phyloP scores from a whole-genome alignment of 352 stramenopile genomes.

The Globisporangium alternatum region DNA sequence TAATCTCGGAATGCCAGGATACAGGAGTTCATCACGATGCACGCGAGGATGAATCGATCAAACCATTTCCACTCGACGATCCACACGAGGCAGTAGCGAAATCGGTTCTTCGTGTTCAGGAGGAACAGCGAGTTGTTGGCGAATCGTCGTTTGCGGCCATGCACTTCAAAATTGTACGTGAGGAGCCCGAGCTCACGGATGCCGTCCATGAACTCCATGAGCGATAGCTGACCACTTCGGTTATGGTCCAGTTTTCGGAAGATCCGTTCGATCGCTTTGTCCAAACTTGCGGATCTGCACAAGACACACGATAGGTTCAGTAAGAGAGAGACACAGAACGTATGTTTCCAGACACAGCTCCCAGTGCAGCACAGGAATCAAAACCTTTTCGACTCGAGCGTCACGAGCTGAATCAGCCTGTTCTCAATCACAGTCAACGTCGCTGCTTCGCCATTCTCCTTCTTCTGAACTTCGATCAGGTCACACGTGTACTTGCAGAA shows the following conservation, averaged over 20 bases:
- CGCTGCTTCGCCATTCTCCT: conserved; percentile 22
- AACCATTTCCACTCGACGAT: conserved; percentile 69
- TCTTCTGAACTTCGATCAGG: conserved; percentile 30
- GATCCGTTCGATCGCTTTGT: conserved; percentile 34
- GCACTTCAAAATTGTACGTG: conserved; percentile 47
- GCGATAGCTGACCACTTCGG: conserved; percentile 33
- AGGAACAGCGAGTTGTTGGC: conserved; percentile 39
- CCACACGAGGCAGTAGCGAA: conserved; percentile 40
- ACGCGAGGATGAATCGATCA: conserved; percentile 67
- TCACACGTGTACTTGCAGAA: conserved; percentile 45
- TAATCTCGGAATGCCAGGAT: conserved; percentile 64
- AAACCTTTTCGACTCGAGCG: conserved; percentile 28
- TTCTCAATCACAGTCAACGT: conserved; percentile 27
- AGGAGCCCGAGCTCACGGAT: conserved; percentile 39
- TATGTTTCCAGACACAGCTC: too few species aligned
- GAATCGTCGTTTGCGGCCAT: conserved; percentile 39
- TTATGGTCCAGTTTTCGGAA: conserved; percentile 41
- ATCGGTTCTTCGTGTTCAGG: conserved; percentile 27
- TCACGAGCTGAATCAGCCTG: conserved; percentile 37
- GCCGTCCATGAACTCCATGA: conserved; percentile 40
- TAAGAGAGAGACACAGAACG: neutral
- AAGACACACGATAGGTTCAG: neutral
- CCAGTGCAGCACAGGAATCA: neutral
- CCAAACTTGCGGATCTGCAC: conserved; percentile 7
- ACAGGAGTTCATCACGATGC: conserved; percentile 66